A percentile compares a stretch with the other conserved stretches of the same genome.
Conservation (phyloP, 495 filamentous ascomycete genomes). For the Hypoxylon rickii region DNA sequence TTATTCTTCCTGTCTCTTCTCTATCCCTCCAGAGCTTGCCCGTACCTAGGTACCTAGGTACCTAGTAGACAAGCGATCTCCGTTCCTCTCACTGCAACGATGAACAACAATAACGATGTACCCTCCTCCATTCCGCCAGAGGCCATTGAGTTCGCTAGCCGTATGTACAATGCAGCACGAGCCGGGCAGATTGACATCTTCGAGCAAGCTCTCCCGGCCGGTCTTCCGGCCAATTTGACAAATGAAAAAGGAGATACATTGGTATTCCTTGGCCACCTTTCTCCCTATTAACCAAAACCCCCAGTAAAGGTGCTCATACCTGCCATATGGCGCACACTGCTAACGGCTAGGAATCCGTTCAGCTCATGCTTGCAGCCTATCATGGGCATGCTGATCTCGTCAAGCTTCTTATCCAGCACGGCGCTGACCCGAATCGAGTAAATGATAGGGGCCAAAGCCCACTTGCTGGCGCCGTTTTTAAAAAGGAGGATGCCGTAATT, state of each 20-base stretch:
- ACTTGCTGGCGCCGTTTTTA: constrained; percentile 61
- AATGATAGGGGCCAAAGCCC: constrained; percentile 61
- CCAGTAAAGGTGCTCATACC: too few species aligned
- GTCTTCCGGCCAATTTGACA: constrained; percentile 57
- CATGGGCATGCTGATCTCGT: constrained; percentile 58
- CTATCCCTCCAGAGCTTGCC: too few species aligned
- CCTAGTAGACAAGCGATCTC: too few species aligned
- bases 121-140: constrained; percentile 47
- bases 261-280: constrained; percentile 41
- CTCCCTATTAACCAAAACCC: too few species aligned
- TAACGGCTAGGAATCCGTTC: neutral
- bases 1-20: too few species aligned
- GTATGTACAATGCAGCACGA: constrained; percentile 59
- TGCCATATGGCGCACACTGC: neutral
- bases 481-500: constrained; percentile 54
- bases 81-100: constrained; percentile 7
- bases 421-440: constrained; percentile 56
- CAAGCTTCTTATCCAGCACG: constrained; percentile 52
- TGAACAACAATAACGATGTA: constrained; percentile 11
- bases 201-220: constrained; percentile 54
- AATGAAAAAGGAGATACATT: constrained; percentile 62
- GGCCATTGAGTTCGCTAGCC: constrained; percentile 54
- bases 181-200: constrained; percentile 52
- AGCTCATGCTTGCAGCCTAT: constrained; percentile 64
- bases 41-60: too few species aligned